These are phyloP conservation scores for Polygonum maritimum DNA, from an alignment of 148 eudicot genomes.

Conservation along the genomic window DNA sequence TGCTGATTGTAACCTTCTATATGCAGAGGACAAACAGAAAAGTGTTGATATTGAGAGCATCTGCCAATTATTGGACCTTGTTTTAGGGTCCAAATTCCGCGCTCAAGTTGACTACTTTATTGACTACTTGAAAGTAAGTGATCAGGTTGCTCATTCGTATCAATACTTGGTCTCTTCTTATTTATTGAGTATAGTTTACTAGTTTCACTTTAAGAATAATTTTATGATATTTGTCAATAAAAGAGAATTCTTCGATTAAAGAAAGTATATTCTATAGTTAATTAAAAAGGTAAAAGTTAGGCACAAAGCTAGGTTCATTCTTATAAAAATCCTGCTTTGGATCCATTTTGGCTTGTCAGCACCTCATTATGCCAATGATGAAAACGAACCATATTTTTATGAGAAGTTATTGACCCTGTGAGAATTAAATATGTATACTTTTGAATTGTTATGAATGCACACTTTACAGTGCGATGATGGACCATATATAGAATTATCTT, in stretches of 20 bases:
- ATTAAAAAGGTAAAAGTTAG: neutral
- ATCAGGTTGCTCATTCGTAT: neutral
- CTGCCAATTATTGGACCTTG: conserved; percentile 83
- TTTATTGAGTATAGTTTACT: neutral
- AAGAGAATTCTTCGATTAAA: neutral
- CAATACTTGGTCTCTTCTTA: neutral
- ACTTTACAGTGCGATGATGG: neutral
- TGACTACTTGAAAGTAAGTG: conserved; percentile 67
- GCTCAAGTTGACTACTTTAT: conserved; percentile 68
- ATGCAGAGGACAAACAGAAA: conserved; percentile 89
- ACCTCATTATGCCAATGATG: neutral
- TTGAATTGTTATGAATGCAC: neutral
- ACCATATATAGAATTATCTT: neutral
- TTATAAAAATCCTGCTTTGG: neutral
- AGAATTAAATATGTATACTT: neutral
- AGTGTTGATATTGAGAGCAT: conserved; percentile 89
- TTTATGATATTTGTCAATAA: neutral
- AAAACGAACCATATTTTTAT: neutral
- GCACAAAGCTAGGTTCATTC: neutral
- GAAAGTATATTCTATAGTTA: neutral
- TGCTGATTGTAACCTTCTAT: conserved; percentile 3
- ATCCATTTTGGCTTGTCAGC: neutral
- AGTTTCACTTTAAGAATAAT: neutral
- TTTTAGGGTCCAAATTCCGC: conserved; percentile 58
- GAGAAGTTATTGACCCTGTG: neutral